Percentiles rank a stretch among this genome's conserved stretches.
Evolutionary conservation across 2,329 filamentous ascomycete genomes (phyloP).

Genomic region (Thielaviopsis euricoi): DNA sequence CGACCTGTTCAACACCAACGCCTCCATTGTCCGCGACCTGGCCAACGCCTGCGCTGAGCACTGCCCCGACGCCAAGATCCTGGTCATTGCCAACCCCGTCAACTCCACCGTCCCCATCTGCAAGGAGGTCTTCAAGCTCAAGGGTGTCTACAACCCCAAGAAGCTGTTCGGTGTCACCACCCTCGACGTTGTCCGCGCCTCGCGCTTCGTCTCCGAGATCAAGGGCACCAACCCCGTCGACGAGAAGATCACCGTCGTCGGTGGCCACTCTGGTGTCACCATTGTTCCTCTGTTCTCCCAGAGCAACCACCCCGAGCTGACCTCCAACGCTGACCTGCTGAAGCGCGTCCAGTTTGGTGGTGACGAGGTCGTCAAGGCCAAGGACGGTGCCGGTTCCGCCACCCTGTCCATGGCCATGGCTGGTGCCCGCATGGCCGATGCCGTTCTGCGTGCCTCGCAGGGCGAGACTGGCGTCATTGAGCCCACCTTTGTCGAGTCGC

Average conservation of each 20-base stretch:
- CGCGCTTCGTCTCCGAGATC: constrained; percentile 91
- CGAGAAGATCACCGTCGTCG: constrained; percentile 91
- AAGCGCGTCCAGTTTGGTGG: constrained; percentile 96
- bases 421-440: constrained; percentile 71
- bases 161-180: constrained; percentile 98
- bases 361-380: constrained; percentile 98
- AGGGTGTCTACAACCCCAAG: constrained; percentile 97
- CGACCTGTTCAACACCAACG: constrained; percentile 99
- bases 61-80: constrained; percentile 80
- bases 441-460: constrained; percentile 77
- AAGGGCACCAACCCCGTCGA: constrained; percentile 78
- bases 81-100: constrained; percentile 98
- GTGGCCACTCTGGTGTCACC: constrained; percentile 94
- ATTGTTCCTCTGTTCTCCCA: constrained; percentile 97
- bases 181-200: constrained; percentile 94
- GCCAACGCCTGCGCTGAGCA: constrained; percentile 86
- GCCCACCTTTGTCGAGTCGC: constrained; percentile 92
- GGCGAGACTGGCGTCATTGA: constrained; percentile 91
- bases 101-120: constrained; percentile 99
- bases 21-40: constrained; percentile 95
- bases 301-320: constrained; percentile 71
- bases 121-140: constrained; percentile 90
- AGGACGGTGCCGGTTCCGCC: constrained; percentile 92
- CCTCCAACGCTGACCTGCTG: constrained; percentile 63
- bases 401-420: constrained; percentile 99